Conservation (phyloP, 2,329 filamentous ascomycete genomes). For the Lasiodiplodia sp. region DNA sequence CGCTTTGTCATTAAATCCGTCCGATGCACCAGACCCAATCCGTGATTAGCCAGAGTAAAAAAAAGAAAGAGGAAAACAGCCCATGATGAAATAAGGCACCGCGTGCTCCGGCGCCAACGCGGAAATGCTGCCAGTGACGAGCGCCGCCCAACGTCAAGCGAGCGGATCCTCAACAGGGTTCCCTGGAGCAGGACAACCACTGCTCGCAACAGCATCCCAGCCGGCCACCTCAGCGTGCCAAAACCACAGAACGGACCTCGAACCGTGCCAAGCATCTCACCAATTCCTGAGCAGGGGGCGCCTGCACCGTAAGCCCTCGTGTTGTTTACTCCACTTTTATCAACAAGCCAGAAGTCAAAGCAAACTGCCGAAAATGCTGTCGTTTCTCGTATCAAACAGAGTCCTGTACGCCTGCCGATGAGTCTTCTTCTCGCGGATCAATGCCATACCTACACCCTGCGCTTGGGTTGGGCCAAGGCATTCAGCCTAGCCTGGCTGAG, state of each 20-base stretch:
- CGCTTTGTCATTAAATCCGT: neutral
- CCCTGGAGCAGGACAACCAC: conserved; percentile 8
- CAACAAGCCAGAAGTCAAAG: conserved; percentile 7
- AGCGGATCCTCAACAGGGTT: conserved; percentile 22
- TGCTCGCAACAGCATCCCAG: conserved; percentile 5
- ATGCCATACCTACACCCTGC: conserved; percentile 30
- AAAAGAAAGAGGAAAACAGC: neutral
- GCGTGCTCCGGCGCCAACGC: conserved; percentile 3
- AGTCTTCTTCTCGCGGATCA: neutral
- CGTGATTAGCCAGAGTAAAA: conserved; percentile 4
- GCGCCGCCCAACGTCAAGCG: conserved; percentile 21
- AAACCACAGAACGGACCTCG: neutral
- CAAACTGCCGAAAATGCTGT: conserved; percentile 15
- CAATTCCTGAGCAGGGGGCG: too few species aligned
- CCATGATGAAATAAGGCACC: conserved; percentile 3
- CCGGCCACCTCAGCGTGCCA: neutral
- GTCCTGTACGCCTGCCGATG: conserved; percentile 10
- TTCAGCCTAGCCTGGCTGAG: conserved; percentile 48
- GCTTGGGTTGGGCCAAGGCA: conserved; percentile 49
- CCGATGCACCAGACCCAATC: conserved; percentile 19
- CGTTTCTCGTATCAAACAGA: conserved; percentile 17
- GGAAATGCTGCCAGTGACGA: conserved; percentile 15
- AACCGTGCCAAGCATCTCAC: neutral
- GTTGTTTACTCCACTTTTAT: neutral
- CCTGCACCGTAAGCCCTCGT: neutral